Base-by-base conservation (phyloP, 2,329 filamentous ascomycete species). In the Fusarium domesticum region DNA sequence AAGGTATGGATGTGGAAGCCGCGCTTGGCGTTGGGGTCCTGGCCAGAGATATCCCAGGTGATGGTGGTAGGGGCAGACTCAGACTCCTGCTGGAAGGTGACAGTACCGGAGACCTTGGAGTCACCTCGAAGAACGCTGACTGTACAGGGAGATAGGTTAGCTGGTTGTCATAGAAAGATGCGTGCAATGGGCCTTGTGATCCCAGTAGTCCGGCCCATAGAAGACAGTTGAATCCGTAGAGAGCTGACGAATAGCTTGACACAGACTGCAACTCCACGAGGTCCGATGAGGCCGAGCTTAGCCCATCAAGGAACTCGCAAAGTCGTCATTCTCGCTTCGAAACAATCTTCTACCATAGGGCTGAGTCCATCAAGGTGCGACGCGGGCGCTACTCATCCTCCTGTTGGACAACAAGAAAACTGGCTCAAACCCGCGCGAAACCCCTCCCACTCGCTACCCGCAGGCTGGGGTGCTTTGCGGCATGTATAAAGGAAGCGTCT, bases 1-100 rank as follows among this genome's bases (percentile, higher is more conserved):
- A 96, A 98, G 72, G 93, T 89, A 80, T 98, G 93, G 67, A 98
- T 85, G 81, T 98, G 93, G 81, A 97, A 90, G 73, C 89, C 93
- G 74, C 93, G 92, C 84, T 95, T 83, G 67, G 93, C 91, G 71
- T 95, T 96, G 74, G 92, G 66, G 69, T 97, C 91, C 75, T 96
- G 79, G 74, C 93, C 92, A 52, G 81, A 79, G 74, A 98, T 90
- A 74, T 96, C 83, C 85, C 88, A 98, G 67, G 85, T 81, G 76
- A 98, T 80, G 70, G 79, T 92, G 68, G 93, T 97, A 60, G 85
- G 83, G 62, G 81, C 73, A 63, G 76, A 81, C 80, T 96, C 93
- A 69, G 80, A 81, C 58, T 79, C 80, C 78, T 98, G 93, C 80
- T 95, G 90, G 73, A 98, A 96, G 76, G 83, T 86, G 67, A 98